A percentile compares a stretch with the other conserved stretches of the same genome.
These are phyloP conservation scores for Stylonectria norvegica DNA, from an alignment of 2,329 filamentous ascomycete species.

Conservation along the genomic window DNA sequence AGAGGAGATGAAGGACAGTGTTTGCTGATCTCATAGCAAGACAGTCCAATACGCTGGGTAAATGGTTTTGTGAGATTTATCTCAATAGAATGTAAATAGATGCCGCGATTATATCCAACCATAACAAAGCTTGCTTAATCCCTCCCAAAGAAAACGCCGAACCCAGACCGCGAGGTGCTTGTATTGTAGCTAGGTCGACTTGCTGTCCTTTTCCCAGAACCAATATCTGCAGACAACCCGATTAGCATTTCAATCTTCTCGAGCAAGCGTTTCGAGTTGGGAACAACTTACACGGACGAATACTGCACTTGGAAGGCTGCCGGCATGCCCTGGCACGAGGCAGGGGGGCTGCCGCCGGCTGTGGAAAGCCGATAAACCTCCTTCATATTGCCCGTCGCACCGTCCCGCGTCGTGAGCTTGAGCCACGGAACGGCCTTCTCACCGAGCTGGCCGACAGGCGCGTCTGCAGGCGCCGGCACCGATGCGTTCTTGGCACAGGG, in stretches of 20 bases:
- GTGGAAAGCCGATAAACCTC: constrained; percentile 84
- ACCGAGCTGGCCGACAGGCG: constrained; percentile 57
- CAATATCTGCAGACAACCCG: constrained; percentile 22
- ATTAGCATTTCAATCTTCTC: too few species aligned
- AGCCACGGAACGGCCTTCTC: constrained; percentile 77
- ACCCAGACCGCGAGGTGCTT: background rate
- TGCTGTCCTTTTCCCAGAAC: constrained; percentile 23
- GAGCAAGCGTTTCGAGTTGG: too few species aligned
- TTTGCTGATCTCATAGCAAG: too few species aligned
- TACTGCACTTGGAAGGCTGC: constrained; percentile 72
- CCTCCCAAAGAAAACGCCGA: constrained; percentile 3
- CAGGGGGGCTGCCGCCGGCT: constrained; percentile 73
- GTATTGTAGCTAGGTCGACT: constrained; percentile 2
- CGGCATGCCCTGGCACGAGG: constrained; percentile 64
- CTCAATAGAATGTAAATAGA: too few species aligned
- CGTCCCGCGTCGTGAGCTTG: constrained; percentile 56
- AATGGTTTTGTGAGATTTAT: too few species aligned
- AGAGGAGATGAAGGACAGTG: too few species aligned
- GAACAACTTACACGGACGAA: constrained; percentile 69
- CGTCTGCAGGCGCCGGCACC: constrained; percentile 59
- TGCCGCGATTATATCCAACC: too few species aligned
- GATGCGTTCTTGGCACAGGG: constrained; percentile 60
- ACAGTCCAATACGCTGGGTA: too few species aligned
- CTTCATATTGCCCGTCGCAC: constrained; percentile 60
- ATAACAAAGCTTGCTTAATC: background rate